Percentiles rank a stretch among this genome's conserved stretches.
Evolutionary conservation across 2,329 filamentous ascomycete species (phyloP).

Genomic region (Apiospora rasikravindrae): DNA sequence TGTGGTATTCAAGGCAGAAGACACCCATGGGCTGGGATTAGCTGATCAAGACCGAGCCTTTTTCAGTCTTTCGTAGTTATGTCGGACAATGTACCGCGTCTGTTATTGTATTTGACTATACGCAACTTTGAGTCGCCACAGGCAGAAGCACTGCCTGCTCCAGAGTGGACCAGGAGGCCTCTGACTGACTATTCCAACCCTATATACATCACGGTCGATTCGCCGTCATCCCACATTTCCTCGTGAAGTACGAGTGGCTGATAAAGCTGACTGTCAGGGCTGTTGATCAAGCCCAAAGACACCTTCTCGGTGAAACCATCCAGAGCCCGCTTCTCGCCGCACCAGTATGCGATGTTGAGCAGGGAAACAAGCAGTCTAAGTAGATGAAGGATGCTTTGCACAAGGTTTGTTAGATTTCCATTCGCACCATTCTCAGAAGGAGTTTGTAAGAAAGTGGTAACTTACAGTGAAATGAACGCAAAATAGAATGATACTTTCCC

Average conservation of each 20-base stretch:
- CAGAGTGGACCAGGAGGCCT: too few relatives aligned
- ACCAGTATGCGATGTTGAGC: constrained; percentile 1
- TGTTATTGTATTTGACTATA: too few relatives aligned
- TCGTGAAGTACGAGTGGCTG: not conserved
- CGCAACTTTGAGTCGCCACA: too few relatives aligned
- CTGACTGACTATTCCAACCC: not conserved
- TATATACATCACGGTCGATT: not conserved
- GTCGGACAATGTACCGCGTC: too few relatives aligned
- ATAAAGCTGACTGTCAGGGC: not conserved
- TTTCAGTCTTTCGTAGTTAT: too few relatives aligned
- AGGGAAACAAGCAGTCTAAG: not conserved
- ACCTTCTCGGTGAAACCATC: not conserved
- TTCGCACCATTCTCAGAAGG: too few relatives aligned
- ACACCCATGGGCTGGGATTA: too few relatives aligned
- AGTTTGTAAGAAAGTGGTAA: too few relatives aligned
- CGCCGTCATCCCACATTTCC: not conserved
- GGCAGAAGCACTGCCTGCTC: too few relatives aligned
- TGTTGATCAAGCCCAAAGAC: not conserved
- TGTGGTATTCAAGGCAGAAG: too few relatives aligned
- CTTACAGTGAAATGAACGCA: constrained; percentile 27
- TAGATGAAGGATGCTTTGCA: not conserved
- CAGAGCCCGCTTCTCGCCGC: not conserved
- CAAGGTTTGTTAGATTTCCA: not conserved
- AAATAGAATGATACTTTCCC: constrained; percentile 26
- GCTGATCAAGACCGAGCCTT: too few relatives aligned